Conservation (phyloP, 768 basidiomycete species). For the Roridomyces roridus region DNA sequence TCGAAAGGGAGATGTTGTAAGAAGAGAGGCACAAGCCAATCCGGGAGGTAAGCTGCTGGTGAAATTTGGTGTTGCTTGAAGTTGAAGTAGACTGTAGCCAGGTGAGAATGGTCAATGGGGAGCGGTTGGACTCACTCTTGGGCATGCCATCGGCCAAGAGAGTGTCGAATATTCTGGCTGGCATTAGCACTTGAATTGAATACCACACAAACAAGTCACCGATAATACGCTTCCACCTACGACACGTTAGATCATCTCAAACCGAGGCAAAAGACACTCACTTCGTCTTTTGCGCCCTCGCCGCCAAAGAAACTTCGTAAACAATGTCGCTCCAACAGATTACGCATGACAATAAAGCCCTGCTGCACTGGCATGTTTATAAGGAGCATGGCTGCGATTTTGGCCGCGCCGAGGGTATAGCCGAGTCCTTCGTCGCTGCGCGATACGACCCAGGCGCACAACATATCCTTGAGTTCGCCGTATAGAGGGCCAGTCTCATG, state of each 20-base stretch:
- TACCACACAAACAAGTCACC: conserved; percentile 48
- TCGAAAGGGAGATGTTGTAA: conserved; percentile 90
- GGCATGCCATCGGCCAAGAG: conserved; percentile 93
- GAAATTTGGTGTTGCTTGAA: conserved; percentile 94
- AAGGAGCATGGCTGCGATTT: conserved; percentile 85
- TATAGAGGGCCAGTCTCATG: conserved; percentile 80
- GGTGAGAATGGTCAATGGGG: neutral
- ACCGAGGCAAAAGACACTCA: conserved; percentile 31
- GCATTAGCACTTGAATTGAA: neutral
- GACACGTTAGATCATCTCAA: neutral
- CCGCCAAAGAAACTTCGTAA: conserved; percentile 86
- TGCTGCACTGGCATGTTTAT: conserved; percentile 79
- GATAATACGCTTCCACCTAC: conserved; percentile 61
- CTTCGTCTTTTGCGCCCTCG: conserved; percentile 73
- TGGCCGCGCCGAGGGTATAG: conserved; percentile 72
- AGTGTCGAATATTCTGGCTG: conserved; percentile 85
- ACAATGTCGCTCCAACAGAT: conserved; percentile 85
- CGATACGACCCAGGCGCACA: conserved; percentile 88
- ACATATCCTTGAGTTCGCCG: conserved; percentile 80
- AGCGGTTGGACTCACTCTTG: conserved; percentile 64
- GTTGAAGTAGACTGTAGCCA: conserved; percentile 81
- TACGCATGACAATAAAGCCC: conserved; percentile 84
- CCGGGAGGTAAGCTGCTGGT: conserved; percentile 80
- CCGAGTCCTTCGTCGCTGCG: conserved; percentile 83
- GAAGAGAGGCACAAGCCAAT: conserved; percentile 85